Conservation (phyloP, 345 rosid species). For the Linum trigynum region DNA sequence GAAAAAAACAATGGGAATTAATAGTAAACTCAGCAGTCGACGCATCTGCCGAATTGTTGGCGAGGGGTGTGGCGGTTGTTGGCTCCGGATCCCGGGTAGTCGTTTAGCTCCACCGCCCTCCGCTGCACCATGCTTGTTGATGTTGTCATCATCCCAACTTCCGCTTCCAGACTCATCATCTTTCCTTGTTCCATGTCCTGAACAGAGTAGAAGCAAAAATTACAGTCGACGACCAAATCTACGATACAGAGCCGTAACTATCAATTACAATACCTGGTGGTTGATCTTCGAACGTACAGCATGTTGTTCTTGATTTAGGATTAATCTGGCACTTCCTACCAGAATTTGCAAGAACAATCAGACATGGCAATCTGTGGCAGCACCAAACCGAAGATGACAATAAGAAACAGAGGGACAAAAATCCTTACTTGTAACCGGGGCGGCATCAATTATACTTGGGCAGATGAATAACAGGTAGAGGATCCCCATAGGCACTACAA, state of each 20-base stretch:
- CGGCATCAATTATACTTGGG: too few species aligned
- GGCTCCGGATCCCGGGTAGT: constrained; percentile 27
- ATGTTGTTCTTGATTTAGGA: too few species aligned
- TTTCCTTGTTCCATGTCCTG: constrained; percentile 14
- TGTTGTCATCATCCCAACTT: constrained; percentile 1
- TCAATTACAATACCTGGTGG: not conserved
- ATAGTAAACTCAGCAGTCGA: constrained; percentile 11
- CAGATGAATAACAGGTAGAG: too few species aligned
- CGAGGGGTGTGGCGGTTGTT: constrained; percentile 27
- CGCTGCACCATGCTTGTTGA: constrained; percentile 1
- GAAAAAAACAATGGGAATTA: not conserved
- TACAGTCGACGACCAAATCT: not conserved
- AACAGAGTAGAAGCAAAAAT: not conserved
- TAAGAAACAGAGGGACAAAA: too few species aligned
- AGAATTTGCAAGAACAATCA: too few species aligned
- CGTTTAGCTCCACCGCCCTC: constrained; percentile 17
- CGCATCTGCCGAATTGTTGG: constrained; percentile 17
- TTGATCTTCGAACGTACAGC: too few species aligned
- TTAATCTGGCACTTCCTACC: too few species aligned
- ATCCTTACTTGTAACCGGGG: too few species aligned
- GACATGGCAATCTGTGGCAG: too few species aligned
- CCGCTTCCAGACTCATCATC: not conserved
- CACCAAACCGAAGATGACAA: too few species aligned
- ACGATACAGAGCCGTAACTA: not conserved
- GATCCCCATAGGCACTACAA: too few species aligned